Percentiles rank a stretch among this genome's conserved stretches.
Conservation (phyloP, 352 stramenopile species). For the Phytophthora aleatoria region DNA sequence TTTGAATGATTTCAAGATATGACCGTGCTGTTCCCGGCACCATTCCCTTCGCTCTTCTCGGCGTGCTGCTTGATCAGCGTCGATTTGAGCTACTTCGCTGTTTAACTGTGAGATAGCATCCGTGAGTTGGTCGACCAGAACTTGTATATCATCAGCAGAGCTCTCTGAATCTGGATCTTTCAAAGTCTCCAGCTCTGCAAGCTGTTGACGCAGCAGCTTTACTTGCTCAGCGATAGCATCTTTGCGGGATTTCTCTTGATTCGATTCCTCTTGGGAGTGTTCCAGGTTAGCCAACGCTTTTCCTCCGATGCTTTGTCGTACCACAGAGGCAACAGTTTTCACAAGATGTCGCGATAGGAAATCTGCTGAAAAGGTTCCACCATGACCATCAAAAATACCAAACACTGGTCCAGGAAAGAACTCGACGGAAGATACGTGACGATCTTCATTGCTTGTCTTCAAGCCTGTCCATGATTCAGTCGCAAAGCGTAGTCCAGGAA, state of each 20-base stretch:
- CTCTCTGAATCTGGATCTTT: constrained; percentile 1
- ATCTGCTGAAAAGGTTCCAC: constrained; percentile 54
- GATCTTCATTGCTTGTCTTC: constrained; percentile 70
- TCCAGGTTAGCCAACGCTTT: constrained; percentile 30
- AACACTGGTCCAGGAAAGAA: constrained; percentile 58
- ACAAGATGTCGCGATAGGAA: constrained; percentile 53
- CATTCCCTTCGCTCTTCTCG: constrained; percentile 29
- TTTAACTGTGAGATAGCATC: constrained; percentile 35
- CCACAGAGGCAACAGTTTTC: constrained; percentile 31
- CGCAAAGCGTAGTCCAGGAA: constrained; percentile 48
- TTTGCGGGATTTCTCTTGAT: constrained; percentile 31
- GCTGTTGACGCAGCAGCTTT: constrained; percentile 34
- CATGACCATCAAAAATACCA: constrained; percentile 67
- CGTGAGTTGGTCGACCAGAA: constrained; percentile 33
- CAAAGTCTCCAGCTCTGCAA: constrained; percentile 30
- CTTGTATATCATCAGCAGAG: constrained; percentile 13
- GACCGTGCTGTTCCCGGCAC: constrained; percentile 28
- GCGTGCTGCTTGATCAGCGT: constrained; percentile 35
- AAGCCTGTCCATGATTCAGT: constrained; percentile 59
- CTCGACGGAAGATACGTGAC: constrained; percentile 31
- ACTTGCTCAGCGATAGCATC: constrained; percentile 38
- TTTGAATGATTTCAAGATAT: constrained; percentile 39
- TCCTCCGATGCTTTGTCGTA: constrained; percentile 38
- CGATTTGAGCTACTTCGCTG: constrained; percentile 37
- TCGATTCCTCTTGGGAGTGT: constrained; percentile 17